phyloP scores from a whole-genome alignment of 2,329 filamentous ascomycete genomes.

The Clarireedia paspali region DNA sequence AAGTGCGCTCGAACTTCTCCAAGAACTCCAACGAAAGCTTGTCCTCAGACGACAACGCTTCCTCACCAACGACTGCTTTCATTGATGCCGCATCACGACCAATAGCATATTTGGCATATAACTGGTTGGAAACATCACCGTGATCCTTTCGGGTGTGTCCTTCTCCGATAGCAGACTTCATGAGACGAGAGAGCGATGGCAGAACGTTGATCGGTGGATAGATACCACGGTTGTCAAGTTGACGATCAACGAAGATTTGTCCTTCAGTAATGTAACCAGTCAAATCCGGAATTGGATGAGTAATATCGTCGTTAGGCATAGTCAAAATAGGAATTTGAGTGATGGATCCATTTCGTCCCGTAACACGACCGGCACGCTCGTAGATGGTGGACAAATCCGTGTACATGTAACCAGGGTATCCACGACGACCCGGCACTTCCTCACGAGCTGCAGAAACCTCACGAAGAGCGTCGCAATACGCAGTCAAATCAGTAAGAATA shows the following conservation, averaged over 20 bases:
- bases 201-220: constrained; percentile 99
- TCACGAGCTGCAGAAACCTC: constrained; percentile 97
- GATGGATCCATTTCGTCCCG: constrained; percentile 95
- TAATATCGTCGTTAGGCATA: constrained; percentile 99
- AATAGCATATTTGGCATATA: constrained; percentile 99
- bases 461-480: constrained; percentile 97
- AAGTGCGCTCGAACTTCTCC: constrained; percentile 95
- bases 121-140: constrained; percentile 96
- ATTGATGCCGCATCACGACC: constrained; percentile 96
- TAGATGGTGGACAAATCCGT: constrained; percentile 99
- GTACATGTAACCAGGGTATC: constrained; percentile 99
- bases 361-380: constrained; percentile 95
- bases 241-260: constrained; percentile 95
- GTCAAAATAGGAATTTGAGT: constrained; percentile 98
- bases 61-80: constrained; percentile 99
- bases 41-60: constrained; percentile 90
- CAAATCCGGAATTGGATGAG: constrained; percentile 96
- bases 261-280: constrained; percentile 99
- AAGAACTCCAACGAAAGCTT: constrained; percentile 97
- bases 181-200: constrained; percentile 94
- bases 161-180: constrained; percentile 99
- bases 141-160: constrained; percentile 95
- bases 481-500: constrained; percentile 94
- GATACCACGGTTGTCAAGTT: constrained; percentile 90
- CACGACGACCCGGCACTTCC: constrained; percentile 97